Base-by-base conservation (phyloP, 352 stramenopile genomes). In the Phytophthora sojae region DNA sequence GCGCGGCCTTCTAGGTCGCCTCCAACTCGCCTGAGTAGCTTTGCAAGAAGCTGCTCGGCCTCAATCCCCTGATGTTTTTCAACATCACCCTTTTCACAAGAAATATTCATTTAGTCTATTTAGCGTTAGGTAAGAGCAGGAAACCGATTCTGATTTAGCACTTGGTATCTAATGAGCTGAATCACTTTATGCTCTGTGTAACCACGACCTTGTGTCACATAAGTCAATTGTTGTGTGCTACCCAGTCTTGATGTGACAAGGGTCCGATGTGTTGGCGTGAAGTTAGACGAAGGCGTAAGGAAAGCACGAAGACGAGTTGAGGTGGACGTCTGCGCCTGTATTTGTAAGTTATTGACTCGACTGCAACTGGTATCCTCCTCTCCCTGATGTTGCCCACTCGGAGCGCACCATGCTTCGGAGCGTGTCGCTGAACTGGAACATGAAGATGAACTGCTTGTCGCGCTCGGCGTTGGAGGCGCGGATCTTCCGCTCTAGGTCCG, bases 371-470 rank as follows among this genome's bases (percentile, higher is more conserved):
- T 60, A 58, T 11, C 29, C 29, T 11, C 55, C 26, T 67, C 58
- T 67, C 57, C 44, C 67, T 59, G 67, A 15, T 42, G 51, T 30
- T n/a, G 59, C 59, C 74, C 74, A 79, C 58, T 81, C 74, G 17
- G 59, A 42, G n/a, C 52, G 70, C 50, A 81, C 74, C 63, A 81
- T 71, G 29, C 61, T 64, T 60, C 81, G 77, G 21, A 91, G 57
- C 11, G 68, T 58, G 19, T 69, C 54, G 64, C 78, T 89, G 72
- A 84, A 92, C 75, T 88, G 81, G 59, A 88, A 83, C 81, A 92
- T 90, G 69, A 88, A 79, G 29, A 79, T 74, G 49, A 92, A 88
- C 70, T 92, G 80, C 53, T 71, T 77, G 68, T 88, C 79, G 9
- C 84, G 80, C 32, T 90, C 78, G 2, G 52, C 52, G 26, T 76